These are phyloP conservation scores for Scutellaria barbata DNA, from an alignment of 257 asterid species.

Conservation along the genomic window DNA sequence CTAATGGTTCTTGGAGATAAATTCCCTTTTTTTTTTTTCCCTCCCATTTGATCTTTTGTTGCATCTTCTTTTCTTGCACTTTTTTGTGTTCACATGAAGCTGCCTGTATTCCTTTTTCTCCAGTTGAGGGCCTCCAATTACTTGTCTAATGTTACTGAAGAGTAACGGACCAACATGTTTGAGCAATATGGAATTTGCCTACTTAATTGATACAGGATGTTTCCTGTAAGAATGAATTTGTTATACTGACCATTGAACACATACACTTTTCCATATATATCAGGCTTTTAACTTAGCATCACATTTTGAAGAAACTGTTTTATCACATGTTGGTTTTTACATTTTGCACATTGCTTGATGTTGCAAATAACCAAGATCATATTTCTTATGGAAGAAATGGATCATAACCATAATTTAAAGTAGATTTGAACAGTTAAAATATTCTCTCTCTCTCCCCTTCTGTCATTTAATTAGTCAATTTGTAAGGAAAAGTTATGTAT, in stretches of 20 bases:
- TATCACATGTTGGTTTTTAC: constrained; percentile 1
- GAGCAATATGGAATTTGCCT: constrained; percentile 9
- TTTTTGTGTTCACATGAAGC: background rate
- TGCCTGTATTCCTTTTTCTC: background rate
- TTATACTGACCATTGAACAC: background rate
- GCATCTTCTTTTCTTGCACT: background rate
- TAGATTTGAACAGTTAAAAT: constrained; percentile 7
- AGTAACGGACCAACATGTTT: constrained; percentile 2
- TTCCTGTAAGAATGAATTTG: constrained; percentile 14
- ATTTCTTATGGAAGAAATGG: background rate
- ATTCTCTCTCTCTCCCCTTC: constrained; percentile 27
- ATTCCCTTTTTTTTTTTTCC: constrained; percentile 4
- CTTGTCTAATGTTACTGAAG: constrained; percentile 9
- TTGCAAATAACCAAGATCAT: background rate
- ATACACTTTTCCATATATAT: constrained; percentile 2
- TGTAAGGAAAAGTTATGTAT: background rate
- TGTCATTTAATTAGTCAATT: constrained; percentile 21
- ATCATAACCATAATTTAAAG: background rate
- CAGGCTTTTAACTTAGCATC: constrained; percentile 6
- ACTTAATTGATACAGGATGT: constrained; percentile 4
- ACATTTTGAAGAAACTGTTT: constrained; percentile 27
- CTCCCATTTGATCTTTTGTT: constrained; percentile 10
- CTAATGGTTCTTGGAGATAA: constrained; percentile 11
- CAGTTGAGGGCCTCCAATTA: background rate
- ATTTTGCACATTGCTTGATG: constrained; percentile 3